Percentiles rank a stretch among this genome's conserved stretches.
Conservation (phyloP, 192 early-diverging fungal genomes). For the Linnemannia hyalina region DNA sequence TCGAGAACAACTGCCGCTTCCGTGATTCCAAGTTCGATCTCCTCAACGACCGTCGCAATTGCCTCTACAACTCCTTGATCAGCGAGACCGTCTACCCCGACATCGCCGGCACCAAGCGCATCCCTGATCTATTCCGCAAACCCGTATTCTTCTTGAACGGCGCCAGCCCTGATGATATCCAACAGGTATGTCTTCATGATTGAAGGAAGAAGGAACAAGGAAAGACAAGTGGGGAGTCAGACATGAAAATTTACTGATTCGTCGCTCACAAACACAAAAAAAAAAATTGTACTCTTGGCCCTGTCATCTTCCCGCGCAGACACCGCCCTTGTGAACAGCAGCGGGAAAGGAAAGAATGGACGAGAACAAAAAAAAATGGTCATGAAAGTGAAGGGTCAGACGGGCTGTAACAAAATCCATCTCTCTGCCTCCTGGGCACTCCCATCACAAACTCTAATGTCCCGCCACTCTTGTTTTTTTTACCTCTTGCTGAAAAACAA, state of each 20-base stretch:
- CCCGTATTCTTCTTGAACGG: slow-evolving; percentile 66
- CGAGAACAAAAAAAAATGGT: not conserved
- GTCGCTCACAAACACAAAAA: no score
- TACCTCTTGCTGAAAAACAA: not conserved
- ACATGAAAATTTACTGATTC: not conserved
- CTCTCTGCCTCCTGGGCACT: not conserved
- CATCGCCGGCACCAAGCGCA: slow-evolving; percentile 43
- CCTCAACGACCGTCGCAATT: slow-evolving; percentile 51
- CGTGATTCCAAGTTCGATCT: slow-evolving; percentile 52
- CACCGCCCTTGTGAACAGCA: not conserved
- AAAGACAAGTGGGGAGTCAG: no score
- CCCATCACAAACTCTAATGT: slow-evolving; percentile 4
- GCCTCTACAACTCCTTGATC: slow-evolving; percentile 48
- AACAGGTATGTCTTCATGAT: slow-evolving; percentile 38
- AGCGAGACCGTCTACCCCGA: slow-evolving; percentile 44
- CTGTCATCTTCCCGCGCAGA: slow-evolving; percentile 2
- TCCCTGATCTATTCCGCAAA: slow-evolving; percentile 61
- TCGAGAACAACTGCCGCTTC: slow-evolving; percentile 48
- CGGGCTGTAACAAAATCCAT: not conserved
- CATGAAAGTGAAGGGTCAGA: not conserved
- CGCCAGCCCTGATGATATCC: slow-evolving; percentile 47
- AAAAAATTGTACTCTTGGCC: not conserved
- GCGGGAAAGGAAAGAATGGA: not conserved
- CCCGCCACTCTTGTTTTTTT: not conserved
- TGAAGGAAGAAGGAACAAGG: not conserved